Evolutionary conservation across 2,329 filamentous ascomycete species (phyloP).

Genomic region (Talaromyces amestolkiae): DNA sequence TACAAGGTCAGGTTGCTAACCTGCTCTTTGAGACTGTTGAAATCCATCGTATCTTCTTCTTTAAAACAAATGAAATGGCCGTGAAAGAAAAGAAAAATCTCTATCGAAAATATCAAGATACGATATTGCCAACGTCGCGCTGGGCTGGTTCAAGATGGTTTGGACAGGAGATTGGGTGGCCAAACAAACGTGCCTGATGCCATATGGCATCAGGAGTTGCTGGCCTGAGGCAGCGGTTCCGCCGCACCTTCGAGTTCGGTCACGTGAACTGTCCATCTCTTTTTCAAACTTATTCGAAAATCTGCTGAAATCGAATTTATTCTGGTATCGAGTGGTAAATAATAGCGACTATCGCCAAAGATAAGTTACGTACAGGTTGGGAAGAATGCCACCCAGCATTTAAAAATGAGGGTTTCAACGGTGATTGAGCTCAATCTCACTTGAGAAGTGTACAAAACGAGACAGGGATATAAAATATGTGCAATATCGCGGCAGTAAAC

Average conservation of each 20-base stretch:
- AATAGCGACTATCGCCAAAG: background rate
- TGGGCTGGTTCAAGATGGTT: background rate
- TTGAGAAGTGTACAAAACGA: background rate
- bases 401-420: conserved; percentile 8
- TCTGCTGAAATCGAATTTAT: background rate
- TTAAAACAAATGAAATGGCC: background rate
- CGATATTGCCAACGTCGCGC: background rate
- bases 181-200: conserved; percentile 15
- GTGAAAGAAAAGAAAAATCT: background rate
- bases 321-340: background rate
- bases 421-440: background rate
- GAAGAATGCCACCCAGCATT: conserved; percentile 1
- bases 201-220: conserved; percentile 12
- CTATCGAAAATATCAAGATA: background rate
- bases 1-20: conserved; percentile 91
- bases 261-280: background rate
- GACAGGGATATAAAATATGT: conserved; percentile 10
- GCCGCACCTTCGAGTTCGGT: background rate
- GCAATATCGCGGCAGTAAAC: conserved; percentile 1
- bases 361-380: conserved; percentile 16
- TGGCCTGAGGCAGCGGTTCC: background rate
- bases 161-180: background rate
- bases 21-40: conserved; percentile 78
- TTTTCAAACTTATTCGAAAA: background rate
- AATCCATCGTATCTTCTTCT: conserved; percentile 64